Percentiles rank a stretch among this genome's conserved stretches.
These are phyloP conservation scores for Spergularia bocconei DNA, from an alignment of 148 eudicot genomes.

Conservation along the genomic window DNA sequence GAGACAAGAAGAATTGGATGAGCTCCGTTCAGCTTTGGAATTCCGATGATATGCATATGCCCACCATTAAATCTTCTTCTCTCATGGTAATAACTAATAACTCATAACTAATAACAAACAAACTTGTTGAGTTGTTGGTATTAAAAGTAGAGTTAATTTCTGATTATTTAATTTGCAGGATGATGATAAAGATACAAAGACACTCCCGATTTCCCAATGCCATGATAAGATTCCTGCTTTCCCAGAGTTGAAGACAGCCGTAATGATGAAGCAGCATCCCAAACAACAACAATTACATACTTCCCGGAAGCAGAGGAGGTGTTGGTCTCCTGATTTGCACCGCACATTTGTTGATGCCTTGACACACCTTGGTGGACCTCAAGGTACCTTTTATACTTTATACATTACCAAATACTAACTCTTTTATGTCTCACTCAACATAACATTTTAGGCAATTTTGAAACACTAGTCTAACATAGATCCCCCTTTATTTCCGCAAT, in stretches of 20 bases:
- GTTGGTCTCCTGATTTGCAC: conserved; percentile 89
- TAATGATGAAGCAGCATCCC: conserved; percentile 31
- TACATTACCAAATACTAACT: too few species aligned
- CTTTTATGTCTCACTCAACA: too few species aligned
- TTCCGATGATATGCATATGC: conserved; percentile 23
- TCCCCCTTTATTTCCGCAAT: too few species aligned
- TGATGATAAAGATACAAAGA: not conserved
- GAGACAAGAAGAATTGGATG: conserved; percentile 77
- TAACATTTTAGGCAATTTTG: too few species aligned
- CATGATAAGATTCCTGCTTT: conserved; percentile 8
- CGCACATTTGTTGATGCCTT: conserved; percentile 68
- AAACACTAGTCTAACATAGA: too few species aligned
- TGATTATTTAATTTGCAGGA: conserved; percentile 27
- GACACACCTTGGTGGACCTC: conserved; percentile 78
- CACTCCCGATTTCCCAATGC: too few species aligned
- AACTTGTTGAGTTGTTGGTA: too few species aligned
- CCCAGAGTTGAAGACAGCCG: conserved; percentile 29
- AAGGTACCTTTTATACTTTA: conserved; percentile 39
- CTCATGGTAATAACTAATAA: too few species aligned
- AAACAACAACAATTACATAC: not conserved
- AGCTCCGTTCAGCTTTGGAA: conserved; percentile 87
- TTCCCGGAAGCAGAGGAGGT: conserved; percentile 72
- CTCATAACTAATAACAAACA: too few species aligned
- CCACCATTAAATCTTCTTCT: conserved; percentile 1
- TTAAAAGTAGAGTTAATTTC: conserved; percentile 4